Base-by-base conservation (phyloP, 1,284 basidiomycete species). In the Cryptococcus wingfieldii region DNA sequence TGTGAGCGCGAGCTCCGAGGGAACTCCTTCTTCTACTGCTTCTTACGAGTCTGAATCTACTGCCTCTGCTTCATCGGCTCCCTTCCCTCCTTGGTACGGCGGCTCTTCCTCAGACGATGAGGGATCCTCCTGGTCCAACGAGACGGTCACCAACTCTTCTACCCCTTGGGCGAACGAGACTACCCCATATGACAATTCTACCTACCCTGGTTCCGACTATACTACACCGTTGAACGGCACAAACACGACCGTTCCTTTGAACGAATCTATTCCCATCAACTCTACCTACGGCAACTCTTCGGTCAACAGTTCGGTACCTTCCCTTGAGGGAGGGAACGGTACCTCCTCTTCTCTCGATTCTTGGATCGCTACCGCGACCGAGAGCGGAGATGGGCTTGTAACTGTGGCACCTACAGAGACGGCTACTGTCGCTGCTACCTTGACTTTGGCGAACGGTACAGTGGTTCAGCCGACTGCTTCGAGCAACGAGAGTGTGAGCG, bases 371-470 rank as follows among this genome's bases (percentile, higher is more conserved):
- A 48, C 53, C 10, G 47, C 57, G 9, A 45, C 39, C 6, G 52
- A 53, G 38, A 38, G 48, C 3, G 54, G 46, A 18, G 62, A 55
- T 48, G 31, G 31, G 31, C 25, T n/a, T 13, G 25, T 43, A 28
- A 43, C 50, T 16, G n/a, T 44, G 27, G 42, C 38, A 13, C 31
- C 48, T 25, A 37, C 50, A 34, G 59, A 66, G 49, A 53, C 63
- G 47, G 69, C 69, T 38, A 61, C 59, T 60, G 60, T 61, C 14
- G 27, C 39, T n/a, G 60, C 61, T 18, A 53, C 54, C 45, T 46
- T 54, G 16, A 48, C 60, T 5, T 34, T 53, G 16, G 16, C 42
- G 18, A 42, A 45, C 38, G 38, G 23, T 16, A 23, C 49, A 8
- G 19, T 47, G 18, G 50, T 19, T 1, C 39, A 51, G 5, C 53